Percentiles rank a stretch among this genome's conserved stretches.
phyloP scores from a whole-genome alignment of 306 rosid species.

The Prunus salicina region DNA sequence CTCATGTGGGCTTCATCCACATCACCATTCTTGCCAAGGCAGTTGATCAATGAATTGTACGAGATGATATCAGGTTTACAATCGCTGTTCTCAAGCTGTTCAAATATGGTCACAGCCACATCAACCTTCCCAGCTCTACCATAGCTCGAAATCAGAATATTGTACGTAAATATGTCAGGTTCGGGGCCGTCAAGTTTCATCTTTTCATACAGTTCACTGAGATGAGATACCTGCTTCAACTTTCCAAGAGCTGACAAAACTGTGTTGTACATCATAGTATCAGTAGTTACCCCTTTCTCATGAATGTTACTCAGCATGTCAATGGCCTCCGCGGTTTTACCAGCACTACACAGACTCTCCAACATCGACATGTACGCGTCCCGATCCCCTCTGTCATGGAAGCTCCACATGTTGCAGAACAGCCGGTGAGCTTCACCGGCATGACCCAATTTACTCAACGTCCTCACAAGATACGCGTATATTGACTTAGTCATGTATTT shows the following conservation, averaged over 20 bases:
- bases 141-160: conserved; percentile 75
- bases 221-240: conserved; percentile 63
- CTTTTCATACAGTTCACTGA: conserved; percentile 68
- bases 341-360: conserved; percentile 74
- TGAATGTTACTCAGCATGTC: conserved; percentile 74
- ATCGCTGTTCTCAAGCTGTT: conserved; percentile 72
- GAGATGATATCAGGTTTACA: conserved; percentile 71
- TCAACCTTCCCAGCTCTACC: conserved; percentile 79
- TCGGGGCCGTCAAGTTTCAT: conserved; percentile 76
- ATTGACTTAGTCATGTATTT: conserved; percentile 55
- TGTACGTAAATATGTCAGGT: conserved; percentile 81
- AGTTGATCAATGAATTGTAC: conserved; percentile 86
- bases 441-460: conserved; percentile 78
- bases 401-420: conserved; percentile 90
- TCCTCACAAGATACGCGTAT: conserved; percentile 71
- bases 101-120: conserved; percentile 62
- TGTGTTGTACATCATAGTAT: conserved; percentile 79
- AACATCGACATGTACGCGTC: conserved; percentile 78
- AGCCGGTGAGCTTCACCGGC: conserved; percentile 81
- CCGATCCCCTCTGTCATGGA: conserved; percentile 70
- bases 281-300: conserved; percentile 68
- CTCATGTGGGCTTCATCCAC: conserved; percentile 96
- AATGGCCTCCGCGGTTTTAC: conserved; percentile 74
- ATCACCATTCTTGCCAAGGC: conserved; percentile 92
- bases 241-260: conserved; percentile 74